These are phyloP conservation scores for Plenodomus biglobosus DNA, from an alignment of 2,329 filamentous ascomycete genomes.

Conservation along the genomic window DNA sequence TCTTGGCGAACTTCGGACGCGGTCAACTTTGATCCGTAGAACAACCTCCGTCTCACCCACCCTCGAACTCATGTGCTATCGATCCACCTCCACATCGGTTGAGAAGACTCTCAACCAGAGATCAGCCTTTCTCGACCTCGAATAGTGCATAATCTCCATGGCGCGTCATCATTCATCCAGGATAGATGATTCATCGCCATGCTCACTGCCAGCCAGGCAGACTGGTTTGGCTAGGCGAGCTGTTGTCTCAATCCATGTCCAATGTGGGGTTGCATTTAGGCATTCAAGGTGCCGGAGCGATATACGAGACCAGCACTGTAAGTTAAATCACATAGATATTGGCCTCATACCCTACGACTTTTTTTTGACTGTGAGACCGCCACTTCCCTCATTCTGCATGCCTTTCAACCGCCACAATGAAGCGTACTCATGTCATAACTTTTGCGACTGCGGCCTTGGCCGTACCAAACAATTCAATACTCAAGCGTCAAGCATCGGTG, in stretches of 20 bases:
- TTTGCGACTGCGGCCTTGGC: neutral
- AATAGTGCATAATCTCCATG: too few relatives aligned
- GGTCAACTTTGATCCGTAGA: too few relatives aligned
- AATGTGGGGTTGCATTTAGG: neutral
- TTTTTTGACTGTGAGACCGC: neutral
- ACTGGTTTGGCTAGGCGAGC: neutral
- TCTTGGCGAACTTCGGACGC: too few relatives aligned
- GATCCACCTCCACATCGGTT: too few relatives aligned
- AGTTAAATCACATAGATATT: neutral
- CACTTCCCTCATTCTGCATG: neutral
- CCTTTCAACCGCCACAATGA: neutral
- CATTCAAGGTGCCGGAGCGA: neutral
- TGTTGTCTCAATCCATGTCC: neutral
- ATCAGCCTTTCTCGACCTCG: too few relatives aligned
- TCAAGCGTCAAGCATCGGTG: slow-evolving; percentile 20
- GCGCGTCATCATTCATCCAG: too few relatives aligned
- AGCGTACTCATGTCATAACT: neutral
- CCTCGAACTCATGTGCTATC: too few relatives aligned
- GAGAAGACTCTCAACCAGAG: too few relatives aligned
- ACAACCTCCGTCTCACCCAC: too few relatives aligned
- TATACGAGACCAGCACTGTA: neutral
- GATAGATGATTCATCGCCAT: too few relatives aligned
- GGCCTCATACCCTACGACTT: neutral
- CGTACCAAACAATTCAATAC: neutral
- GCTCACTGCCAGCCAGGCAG: too few relatives aligned